These are phyloP conservation scores for Kazachstania taianensis DNA, from an alignment of 805 yeast species.

Conservation along the genomic window DNA sequence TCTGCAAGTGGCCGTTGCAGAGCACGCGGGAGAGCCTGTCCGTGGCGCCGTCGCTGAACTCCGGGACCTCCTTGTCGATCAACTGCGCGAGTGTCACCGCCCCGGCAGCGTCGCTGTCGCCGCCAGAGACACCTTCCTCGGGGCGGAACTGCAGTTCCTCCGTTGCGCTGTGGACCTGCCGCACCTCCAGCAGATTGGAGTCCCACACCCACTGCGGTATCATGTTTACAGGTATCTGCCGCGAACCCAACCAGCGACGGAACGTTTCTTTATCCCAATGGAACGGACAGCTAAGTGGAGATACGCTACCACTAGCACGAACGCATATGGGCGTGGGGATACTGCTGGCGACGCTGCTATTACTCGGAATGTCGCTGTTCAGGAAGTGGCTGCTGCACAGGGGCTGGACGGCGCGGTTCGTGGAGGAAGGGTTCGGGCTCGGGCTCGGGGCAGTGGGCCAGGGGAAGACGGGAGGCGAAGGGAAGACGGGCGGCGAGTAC, in stretches of 20 bases:
- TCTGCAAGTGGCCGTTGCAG: conserved; percentile 61
- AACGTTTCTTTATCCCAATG: too few species aligned
- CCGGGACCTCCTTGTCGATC: conserved; percentile 33
- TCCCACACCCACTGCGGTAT: conserved; percentile 3
- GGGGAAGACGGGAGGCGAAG: too few species aligned
- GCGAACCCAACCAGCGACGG: too few species aligned
- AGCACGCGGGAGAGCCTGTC: conserved; percentile 47
- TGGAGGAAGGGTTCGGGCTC: not conserved
- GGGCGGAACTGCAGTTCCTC: not conserved
- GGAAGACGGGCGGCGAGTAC: too few species aligned
- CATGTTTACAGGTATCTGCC: too few species aligned
- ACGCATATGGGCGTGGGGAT: not conserved
- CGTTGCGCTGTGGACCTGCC: conserved; percentile 2
- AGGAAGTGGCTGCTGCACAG: conserved; percentile 6
- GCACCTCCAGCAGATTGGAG: conserved; percentile 3
- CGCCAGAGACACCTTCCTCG: too few species aligned
- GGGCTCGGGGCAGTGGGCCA: not conserved
- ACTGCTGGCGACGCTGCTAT: not conserved
- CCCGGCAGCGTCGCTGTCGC: not conserved
- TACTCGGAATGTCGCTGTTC: conserved; percentile 14
- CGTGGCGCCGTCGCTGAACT: conserved; percentile 35
- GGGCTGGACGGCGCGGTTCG: not conserved
- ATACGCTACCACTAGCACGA: too few species aligned
- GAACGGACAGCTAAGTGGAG: too few species aligned
- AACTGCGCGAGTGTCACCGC: conserved; percentile 19